These are phyloP conservation scores for Alternaria incomplexa DNA, from an alignment of 2,329 filamentous ascomycete genomes.

Conservation along the genomic window DNA sequence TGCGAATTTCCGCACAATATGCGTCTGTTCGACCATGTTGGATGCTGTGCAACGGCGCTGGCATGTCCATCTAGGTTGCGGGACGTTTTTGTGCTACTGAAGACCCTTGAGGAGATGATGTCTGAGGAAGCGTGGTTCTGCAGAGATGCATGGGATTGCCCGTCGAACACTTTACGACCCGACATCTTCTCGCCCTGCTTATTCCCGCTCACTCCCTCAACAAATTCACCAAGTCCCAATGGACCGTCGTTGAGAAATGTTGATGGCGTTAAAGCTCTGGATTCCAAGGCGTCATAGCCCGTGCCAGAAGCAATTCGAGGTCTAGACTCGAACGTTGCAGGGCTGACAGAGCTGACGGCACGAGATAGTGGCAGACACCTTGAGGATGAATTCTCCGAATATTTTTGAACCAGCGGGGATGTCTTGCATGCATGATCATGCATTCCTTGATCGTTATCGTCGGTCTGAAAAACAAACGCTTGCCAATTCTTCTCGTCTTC, in stretches of 20 bases:
- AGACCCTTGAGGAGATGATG: slow-evolving; percentile 9
- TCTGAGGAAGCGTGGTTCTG: slow-evolving; percentile 33
- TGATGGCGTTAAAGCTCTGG: slow-evolving; percentile 20
- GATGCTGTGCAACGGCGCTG: slow-evolving; percentile 1
- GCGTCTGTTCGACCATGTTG: slow-evolving; percentile 17
- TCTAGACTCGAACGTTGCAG: slow-evolving; percentile 23
- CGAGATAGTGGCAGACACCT: slow-evolving; percentile 21
- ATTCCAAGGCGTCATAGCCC: slow-evolving; percentile 32
- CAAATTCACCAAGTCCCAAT: slow-evolving; percentile 15
- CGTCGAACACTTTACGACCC: slow-evolving; percentile 20
- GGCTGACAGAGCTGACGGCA: slow-evolving; percentile 28
- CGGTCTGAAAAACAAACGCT: slow-evolving; percentile 39
- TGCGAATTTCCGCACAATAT: background rate
- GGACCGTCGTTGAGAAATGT: slow-evolving; percentile 24
- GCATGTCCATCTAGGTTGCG: slow-evolving; percentile 19
- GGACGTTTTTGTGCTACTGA: slow-evolving; percentile 24
- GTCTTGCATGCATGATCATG: slow-evolving; percentile 2
- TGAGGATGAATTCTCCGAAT: slow-evolving; percentile 15
- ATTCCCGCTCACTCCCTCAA: slow-evolving; percentile 11
- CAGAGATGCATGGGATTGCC: slow-evolving; percentile 28
- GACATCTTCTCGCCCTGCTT: slow-evolving; percentile 10
- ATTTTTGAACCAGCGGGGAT: background rate
- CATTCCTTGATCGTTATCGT: slow-evolving; percentile 8
- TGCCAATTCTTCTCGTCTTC: slow-evolving; percentile 41
- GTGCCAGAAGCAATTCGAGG: slow-evolving; percentile 21